Base-by-base conservation (phyloP, 108 stramenopile genomes). In the Pseudonitzschia pungens region DNA sequence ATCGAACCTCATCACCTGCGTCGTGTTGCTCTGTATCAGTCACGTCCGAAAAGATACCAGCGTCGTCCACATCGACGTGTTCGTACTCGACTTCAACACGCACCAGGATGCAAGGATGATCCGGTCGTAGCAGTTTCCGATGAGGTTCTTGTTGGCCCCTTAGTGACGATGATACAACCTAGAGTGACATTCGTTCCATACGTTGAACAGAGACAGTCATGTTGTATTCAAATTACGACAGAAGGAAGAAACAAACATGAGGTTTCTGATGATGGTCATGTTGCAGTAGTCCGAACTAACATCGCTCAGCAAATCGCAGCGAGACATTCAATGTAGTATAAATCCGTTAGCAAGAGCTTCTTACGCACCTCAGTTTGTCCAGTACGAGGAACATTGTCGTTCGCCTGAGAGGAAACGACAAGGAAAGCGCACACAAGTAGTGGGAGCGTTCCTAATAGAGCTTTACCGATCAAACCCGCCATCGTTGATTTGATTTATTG, bases 71-170 rank as follows among this genome's bases (percentile, higher is more conserved):
- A 11, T 55, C 54, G 20, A n/a, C 28, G 1, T 63, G 27, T 40
- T 63, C 66, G 36, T 26, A 67, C 44, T 67, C 45, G 5, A 21
- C 50, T 67, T 67, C 66, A n/a, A 67, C 66, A n/a, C 44, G 42
- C 11, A 67, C 45, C 28, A 67, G 24, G 12, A 50, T 26, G 22
- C 66, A 67, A 0, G 66, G 66, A 50, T 67, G 24, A 8, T 67
- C 26, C 28, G 66, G 66, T 26, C 44, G 42, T 58, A n/a, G 12
- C 15, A 62, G 36, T 40, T 21, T 14, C 36, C 60, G 60, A 18
- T 62, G 60, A 40, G 14, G 26, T 41, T 62, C 33, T 21, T 62
- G 60, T 21, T 33, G 32, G n/a, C 32, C 60, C 20, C 60, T 26
- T 15, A 62, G n/a, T 6, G 57, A 58, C 15, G 32, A 40, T 62